phyloP scores from a whole-genome alignment of 1,139 yeast genomes.

The Scheffersomyces segobiensis region DNA sequence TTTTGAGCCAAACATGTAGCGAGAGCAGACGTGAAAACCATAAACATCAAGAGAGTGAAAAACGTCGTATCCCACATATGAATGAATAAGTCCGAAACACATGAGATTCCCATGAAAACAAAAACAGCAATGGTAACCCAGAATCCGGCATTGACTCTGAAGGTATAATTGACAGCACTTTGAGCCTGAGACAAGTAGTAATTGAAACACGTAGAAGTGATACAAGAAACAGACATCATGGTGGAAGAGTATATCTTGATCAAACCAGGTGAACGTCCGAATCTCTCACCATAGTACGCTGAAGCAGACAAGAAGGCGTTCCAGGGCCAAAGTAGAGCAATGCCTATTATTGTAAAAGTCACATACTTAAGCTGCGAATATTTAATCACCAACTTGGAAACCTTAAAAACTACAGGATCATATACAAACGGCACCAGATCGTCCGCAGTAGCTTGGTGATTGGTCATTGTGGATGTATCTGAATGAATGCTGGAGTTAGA shows the following conservation, averaged over 20 bases:
- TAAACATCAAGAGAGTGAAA: constrained; percentile 51
- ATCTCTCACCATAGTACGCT: constrained; percentile 71
- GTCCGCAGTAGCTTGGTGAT: neutral
- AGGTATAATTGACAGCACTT: constrained; percentile 57
- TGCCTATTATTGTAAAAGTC: constrained; percentile 70
- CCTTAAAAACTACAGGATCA: constrained; percentile 30
- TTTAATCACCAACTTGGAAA: constrained; percentile 17
- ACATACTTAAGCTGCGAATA: constrained; percentile 52
- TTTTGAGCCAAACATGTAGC: constrained; percentile 82
- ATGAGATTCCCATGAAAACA: constrained; percentile 48
- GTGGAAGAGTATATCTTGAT: constrained; percentile 72
- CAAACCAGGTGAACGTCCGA: constrained; percentile 52
- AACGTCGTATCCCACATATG: constrained; percentile 40
- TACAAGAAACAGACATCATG: constrained; percentile 86
- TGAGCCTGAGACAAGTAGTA: constrained; percentile 70
- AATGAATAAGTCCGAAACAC: constrained; percentile 44
- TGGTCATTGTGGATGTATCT: neutral
- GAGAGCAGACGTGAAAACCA: constrained; percentile 60
- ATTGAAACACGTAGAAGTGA: constrained; percentile 64
- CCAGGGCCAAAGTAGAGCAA: constrained; percentile 94
- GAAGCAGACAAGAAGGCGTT: constrained; percentile 87
- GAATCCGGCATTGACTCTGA: constrained; percentile 62
- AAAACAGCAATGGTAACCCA: constrained; percentile 57
- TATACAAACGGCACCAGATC: constrained; percentile 3
- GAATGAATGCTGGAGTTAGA: neutral